Conservation (phyloP, 768 basidiomycete genomes). For the Strobilomyces echinocephalus region DNA sequence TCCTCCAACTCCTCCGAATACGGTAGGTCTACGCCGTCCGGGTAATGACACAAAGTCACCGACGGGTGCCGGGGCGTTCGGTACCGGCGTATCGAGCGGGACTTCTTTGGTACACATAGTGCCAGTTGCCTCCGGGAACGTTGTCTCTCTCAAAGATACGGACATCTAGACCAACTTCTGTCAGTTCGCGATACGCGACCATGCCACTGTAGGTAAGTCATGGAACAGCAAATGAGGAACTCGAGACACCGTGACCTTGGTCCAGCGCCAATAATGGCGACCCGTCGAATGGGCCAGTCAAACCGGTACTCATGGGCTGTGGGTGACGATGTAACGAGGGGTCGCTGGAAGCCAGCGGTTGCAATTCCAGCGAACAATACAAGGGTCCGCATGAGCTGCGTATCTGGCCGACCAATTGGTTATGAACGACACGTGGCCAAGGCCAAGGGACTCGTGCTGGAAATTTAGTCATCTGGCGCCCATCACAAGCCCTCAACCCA, state of each 20-base stretch:
- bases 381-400: too few species aligned
- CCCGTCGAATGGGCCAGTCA: constrained; percentile 10
- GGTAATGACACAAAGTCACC: constrained; percentile 9
- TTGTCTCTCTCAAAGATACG: constrained; percentile 16
- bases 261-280: constrained; percentile 16
- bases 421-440: constrained; percentile 1
- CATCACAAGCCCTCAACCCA: background rate
- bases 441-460: background rate
- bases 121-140: constrained; percentile 12
- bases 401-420: background rate
- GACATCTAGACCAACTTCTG: constrained; percentile 14
- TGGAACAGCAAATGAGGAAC: background rate
- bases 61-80: constrained; percentile 3
- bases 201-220: constrained; percentile 7
- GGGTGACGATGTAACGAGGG: background rate
- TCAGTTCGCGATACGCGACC: constrained; percentile 10
- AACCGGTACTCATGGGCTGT: constrained; percentile 8
- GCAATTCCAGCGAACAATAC: background rate
- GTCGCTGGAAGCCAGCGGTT: background rate
- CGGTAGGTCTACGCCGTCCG: constrained; percentile 1
- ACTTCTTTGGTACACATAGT: constrained; percentile 15
- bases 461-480: background rate
- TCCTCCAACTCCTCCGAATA: constrained; percentile 6
- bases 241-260: constrained; percentile 10
- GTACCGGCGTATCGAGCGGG: constrained; percentile 8